phyloP scores from a whole-genome alignment of 768 basidiomycete species.

The Tricholoma saponaceum region DNA sequence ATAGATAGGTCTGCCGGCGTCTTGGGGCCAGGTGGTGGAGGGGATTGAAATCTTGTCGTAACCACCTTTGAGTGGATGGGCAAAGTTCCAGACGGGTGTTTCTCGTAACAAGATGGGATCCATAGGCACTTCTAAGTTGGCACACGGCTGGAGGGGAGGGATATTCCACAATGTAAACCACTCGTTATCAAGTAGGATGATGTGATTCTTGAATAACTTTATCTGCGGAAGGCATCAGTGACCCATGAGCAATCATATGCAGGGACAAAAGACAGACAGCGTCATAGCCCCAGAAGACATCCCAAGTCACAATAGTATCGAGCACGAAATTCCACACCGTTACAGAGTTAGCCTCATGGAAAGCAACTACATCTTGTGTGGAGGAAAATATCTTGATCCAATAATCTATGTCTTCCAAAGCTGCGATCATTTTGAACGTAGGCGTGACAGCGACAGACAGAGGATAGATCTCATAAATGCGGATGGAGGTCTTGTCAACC shows the following conservation, averaged over 20 bases:
- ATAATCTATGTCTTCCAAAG: not conserved
- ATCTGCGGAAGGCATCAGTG: not conserved
- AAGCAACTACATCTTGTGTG: not conserved
- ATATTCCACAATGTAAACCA: not conserved
- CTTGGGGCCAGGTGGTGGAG: not conserved
- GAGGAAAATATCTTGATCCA: not conserved
- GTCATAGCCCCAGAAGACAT: not conserved
- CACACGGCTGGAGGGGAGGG: not conserved
- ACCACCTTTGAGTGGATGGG: not conserved
- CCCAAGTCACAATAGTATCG: not conserved
- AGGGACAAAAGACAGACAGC: not conserved
- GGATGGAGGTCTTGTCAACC: not conserved
- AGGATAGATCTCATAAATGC: not conserved
- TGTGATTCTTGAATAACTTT: not conserved
- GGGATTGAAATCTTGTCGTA: not conserved
- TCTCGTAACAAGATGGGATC: not conserved
- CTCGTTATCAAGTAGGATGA: not conserved
- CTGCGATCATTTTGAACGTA: not conserved
- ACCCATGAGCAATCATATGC: not conserved
- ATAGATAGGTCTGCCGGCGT: not conserved
- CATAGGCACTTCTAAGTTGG: not conserved
- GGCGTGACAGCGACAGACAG: not conserved
- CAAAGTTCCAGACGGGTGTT: not conserved
- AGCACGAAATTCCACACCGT: slow-evolving; percentile 4
- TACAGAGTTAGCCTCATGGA: not conserved